Evolutionary conservation across 2,329 filamentous ascomycete species (phyloP).

Genomic region (Nothopassalora personata): DNA sequence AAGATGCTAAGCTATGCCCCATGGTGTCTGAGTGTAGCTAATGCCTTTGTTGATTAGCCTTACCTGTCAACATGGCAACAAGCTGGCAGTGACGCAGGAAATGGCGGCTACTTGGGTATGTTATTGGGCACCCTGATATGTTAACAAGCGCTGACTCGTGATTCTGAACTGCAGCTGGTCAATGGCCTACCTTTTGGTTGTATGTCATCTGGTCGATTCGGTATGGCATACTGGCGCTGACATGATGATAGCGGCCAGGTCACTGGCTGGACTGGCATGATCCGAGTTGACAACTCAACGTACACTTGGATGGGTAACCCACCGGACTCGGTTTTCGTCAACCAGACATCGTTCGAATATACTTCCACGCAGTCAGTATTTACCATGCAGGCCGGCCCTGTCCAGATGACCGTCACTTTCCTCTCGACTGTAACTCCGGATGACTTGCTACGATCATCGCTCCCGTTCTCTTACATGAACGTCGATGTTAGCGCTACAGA

Average conservation of each 20-base stretch:
- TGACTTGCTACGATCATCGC: conserved; percentile 61
- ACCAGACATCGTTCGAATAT: conserved; percentile 61
- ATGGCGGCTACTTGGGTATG: conserved; percentile 56
- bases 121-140: neutral
- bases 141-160: neutral
- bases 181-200: conserved; percentile 61
- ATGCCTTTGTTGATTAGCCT: conserved; percentile 36
- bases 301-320: conserved; percentile 61
- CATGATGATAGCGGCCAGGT: conserved; percentile 38
- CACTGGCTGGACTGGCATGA: conserved; percentile 57
- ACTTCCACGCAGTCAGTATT: conserved; percentile 68
- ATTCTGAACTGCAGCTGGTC: conserved; percentile 29
- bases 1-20: too few relatives aligned
- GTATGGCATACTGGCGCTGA: neutral
- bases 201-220: neutral
- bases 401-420: conserved; percentile 60
- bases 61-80: conserved; percentile 67
- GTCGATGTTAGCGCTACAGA: conserved; percentile 59
- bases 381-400: conserved; percentile 32
- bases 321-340: conserved; percentile 43
- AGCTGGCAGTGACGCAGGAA: conserved; percentile 53
- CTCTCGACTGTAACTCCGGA: conserved; percentile 63
- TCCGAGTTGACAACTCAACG: conserved; percentile 59
- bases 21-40: too few relatives aligned
- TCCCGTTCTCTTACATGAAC: conserved; percentile 65